These are phyloP conservation scores for Stephanodiscus minutulus DNA, from an alignment of 108 stramenopile species.

Conservation along the genomic window DNA sequence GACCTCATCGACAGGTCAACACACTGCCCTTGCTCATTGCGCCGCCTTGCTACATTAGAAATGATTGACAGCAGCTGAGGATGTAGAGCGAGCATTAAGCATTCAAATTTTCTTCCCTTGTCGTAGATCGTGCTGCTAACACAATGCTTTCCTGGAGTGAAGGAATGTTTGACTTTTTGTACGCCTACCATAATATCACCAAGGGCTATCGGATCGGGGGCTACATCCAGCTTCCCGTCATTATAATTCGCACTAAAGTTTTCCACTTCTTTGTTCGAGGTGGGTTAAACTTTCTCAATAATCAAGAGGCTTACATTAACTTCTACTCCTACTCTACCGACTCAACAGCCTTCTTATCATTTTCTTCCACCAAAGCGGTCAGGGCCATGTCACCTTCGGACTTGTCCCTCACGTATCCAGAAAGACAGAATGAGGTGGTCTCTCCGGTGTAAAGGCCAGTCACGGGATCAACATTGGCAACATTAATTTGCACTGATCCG, in stretches of 20 bases:
- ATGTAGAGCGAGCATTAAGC: no score
- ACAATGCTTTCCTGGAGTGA: neutral
- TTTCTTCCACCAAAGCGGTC: constrained; percentile 73
- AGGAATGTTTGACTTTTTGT: neutral
- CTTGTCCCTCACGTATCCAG: constrained; percentile 94
- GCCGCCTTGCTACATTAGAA: no score
- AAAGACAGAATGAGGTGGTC: constrained; percentile 76
- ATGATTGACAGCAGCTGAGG: neutral
- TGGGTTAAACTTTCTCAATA: neutral
- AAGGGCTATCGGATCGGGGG: no score
- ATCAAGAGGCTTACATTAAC: neutral
- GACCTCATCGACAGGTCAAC: neutral
- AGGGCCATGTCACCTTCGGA: constrained; percentile 92
- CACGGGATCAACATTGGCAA: constrained; percentile 94
- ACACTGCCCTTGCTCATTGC: no score
- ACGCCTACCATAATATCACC: no score
- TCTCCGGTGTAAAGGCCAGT: constrained; percentile 91
- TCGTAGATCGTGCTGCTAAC: neutral
- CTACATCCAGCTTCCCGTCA: no score
- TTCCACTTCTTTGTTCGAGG: neutral
- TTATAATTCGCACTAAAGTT: no score
- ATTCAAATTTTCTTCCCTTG: no score
- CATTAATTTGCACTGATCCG: constrained; percentile 95
- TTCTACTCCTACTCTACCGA: constrained; percentile 34
- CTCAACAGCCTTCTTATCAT: constrained; percentile 58